Conservation (phyloP, 495 filamentous ascomycete genomes). For the Podospora anserina region DNA sequence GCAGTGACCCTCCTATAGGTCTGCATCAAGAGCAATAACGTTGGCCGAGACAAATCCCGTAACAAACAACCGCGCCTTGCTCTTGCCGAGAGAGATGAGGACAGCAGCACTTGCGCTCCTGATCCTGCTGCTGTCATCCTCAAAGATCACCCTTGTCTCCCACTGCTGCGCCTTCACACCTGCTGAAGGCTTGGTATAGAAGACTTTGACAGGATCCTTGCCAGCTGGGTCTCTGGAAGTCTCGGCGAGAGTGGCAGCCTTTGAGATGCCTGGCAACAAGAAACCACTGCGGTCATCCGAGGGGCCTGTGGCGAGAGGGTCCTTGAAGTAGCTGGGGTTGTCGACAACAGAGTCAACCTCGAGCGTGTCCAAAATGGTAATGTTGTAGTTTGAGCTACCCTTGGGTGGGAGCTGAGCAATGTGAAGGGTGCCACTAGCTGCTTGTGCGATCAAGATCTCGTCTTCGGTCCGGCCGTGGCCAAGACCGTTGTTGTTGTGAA, state of each 20-base stretch:
- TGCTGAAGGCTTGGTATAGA: slow-evolving; percentile 33
- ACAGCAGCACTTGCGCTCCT: slow-evolving; percentile 52
- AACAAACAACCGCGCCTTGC: slow-evolving; percentile 57
- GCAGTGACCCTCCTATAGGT: slow-evolving; percentile 34
- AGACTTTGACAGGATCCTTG: slow-evolving; percentile 48
- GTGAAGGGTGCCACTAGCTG: slow-evolving; percentile 32
- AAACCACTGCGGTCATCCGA: slow-evolving; percentile 55
- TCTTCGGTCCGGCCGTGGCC: slow-evolving; percentile 47
- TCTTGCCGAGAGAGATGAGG: slow-evolving; percentile 46
- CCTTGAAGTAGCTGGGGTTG: slow-evolving; percentile 56
- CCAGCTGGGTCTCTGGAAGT: slow-evolving; percentile 38
- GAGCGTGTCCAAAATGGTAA: slow-evolving; percentile 45
- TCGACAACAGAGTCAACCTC: slow-evolving; percentile 48
- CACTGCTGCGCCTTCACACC: slow-evolving; percentile 27
- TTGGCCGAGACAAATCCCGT: slow-evolving; percentile 55
- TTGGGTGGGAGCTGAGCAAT: slow-evolving; percentile 33
- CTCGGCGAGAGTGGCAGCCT: slow-evolving; percentile 35
- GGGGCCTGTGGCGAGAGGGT: slow-evolving; percentile 50
- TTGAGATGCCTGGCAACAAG: slow-evolving; percentile 49
- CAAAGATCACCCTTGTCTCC: slow-evolving; percentile 51
- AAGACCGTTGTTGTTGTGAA: slow-evolving; percentile 58
- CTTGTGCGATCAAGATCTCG: slow-evolving; percentile 49
- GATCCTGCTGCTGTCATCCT: slow-evolving; percentile 56
- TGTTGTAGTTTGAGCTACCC: slow-evolving; percentile 35
- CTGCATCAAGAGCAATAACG: slow-evolving; percentile 53